phyloP scores from a whole-genome alignment of 2,329 filamentous ascomycete species.

The Aspergillus fumigatus region DNA sequence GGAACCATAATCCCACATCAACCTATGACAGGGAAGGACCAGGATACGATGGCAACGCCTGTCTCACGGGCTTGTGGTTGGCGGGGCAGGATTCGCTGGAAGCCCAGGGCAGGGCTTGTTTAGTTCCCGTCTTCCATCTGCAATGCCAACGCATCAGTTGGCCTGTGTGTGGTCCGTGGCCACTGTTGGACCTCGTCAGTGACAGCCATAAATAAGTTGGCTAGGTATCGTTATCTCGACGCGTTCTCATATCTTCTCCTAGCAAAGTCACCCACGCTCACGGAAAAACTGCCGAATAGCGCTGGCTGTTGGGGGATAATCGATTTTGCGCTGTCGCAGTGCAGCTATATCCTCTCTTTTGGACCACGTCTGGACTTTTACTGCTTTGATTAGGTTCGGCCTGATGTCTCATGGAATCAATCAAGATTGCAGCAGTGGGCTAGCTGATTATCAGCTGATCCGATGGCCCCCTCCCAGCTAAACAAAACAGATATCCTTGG shows the following conservation, averaged over 20 bases:
- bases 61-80: slow-evolving; percentile 4
- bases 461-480: neutral
- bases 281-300: neutral
- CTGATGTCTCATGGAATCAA: neutral
- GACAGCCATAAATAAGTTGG: slow-evolving; percentile 1
- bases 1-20: neutral
- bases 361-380: neutral
- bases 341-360: neutral
- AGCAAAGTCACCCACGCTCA: neutral
- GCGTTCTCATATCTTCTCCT: neutral
- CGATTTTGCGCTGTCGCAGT: neutral
- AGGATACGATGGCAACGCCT: neutral
- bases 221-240: neutral
- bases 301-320: neutral
- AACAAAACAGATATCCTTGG: neutral
- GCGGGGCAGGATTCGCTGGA: slow-evolving; percentile 17
- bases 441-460: neutral
- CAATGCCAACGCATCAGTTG: slow-evolving; percentile 28
- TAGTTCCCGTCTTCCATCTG: slow-evolving; percentile 24
- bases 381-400: neutral
- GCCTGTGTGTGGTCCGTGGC: slow-evolving; percentile 21
- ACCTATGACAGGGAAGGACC: slow-evolving; percentile 3
- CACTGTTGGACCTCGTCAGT: slow-evolving; percentile 11
- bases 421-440: neutral
- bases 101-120: slow-evolving; percentile 13